Percentiles rank a stretch among this genome's conserved stretches.
These are phyloP conservation scores for Solanum paucissectum DNA, from an alignment of 257 asterid genomes.

Conservation along the genomic window DNA sequence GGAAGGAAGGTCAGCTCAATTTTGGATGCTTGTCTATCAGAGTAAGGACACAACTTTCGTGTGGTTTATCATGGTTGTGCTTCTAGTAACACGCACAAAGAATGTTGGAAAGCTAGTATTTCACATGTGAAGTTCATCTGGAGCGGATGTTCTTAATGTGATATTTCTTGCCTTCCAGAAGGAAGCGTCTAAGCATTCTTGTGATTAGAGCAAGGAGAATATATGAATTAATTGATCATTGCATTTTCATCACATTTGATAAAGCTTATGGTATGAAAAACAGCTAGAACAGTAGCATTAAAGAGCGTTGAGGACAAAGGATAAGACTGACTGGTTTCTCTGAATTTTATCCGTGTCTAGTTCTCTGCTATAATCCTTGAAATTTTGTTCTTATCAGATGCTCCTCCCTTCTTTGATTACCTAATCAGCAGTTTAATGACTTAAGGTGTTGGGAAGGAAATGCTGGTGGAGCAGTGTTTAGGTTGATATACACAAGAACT, in stretches of 20 bases:
- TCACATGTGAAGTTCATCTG: not conserved
- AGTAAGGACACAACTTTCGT: conserved; percentile 23
- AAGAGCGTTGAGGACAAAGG: not conserved
- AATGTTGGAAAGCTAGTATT: not conserved
- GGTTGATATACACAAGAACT: not conserved
- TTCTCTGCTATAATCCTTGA: not conserved
- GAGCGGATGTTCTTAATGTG: not conserved
- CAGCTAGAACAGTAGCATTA: not conserved
- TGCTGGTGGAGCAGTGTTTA: not conserved
- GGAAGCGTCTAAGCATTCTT: not conserved
- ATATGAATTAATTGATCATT: not conserved
- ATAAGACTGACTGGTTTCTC: not conserved
- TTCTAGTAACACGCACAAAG: not conserved
- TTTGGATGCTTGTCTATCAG: conserved; percentile 32
- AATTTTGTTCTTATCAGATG: not conserved
- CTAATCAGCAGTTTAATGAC: not conserved
- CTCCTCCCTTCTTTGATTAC: not conserved
- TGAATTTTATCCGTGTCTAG: not conserved
- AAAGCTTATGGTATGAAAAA: not conserved
- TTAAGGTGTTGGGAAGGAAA: not conserved
- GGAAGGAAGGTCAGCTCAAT: conserved; percentile 52
- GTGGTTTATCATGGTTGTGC: not conserved
- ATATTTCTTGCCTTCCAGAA: not conserved
- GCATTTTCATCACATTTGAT: not conserved
- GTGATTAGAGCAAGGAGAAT: not conserved